Conservation (phyloP, 2,329 filamentous ascomycete species). For the Phialophora expanda region DNA sequence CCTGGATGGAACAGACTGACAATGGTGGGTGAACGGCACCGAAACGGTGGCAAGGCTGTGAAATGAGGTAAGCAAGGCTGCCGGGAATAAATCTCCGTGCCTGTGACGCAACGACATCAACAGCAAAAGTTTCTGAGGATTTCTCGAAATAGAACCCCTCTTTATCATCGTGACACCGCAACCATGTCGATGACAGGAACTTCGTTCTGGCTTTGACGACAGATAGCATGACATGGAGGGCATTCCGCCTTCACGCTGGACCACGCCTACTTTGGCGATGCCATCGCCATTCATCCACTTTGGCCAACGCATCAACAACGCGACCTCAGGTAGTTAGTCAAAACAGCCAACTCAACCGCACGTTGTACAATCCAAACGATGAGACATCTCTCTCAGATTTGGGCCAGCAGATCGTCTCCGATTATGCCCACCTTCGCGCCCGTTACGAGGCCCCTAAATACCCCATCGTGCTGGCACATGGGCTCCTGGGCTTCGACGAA, state of each 20-base stretch:
- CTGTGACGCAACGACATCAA: constrained; percentile 9
- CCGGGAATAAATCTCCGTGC: constrained; percentile 8
- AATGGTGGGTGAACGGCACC: too few species aligned
- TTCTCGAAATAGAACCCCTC: neutral
- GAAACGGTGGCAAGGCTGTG: neutral
- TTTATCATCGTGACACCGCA: neutral
- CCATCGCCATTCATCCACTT: constrained; percentile 5
- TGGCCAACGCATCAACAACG: neutral
- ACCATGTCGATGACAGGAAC: neutral
- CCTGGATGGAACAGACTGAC: neutral
- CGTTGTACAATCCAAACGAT: constrained; percentile 16
- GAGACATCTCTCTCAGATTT: constrained; percentile 44
- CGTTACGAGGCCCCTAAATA: constrained; percentile 64
- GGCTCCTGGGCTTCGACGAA: constrained; percentile 70
- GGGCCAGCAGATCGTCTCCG: constrained; percentile 62
- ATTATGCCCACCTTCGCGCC: constrained; percentile 64
- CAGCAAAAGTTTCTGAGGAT: neutral
- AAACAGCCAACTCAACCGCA: constrained; percentile 10
- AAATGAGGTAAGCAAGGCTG: constrained; percentile 5
- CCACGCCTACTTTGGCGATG: neutral
- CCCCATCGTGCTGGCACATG: constrained; percentile 67
- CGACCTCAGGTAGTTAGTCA: constrained; percentile 5
- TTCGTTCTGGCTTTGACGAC: neutral
- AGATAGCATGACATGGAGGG: constrained; percentile 34
- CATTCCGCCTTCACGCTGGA: constrained; percentile 22